Percentiles rank a stretch among this genome's conserved stretches.
phyloP scores from a whole-genome alignment of 2,329 filamentous ascomycete species.

The Elsinoe australis region DNA sequence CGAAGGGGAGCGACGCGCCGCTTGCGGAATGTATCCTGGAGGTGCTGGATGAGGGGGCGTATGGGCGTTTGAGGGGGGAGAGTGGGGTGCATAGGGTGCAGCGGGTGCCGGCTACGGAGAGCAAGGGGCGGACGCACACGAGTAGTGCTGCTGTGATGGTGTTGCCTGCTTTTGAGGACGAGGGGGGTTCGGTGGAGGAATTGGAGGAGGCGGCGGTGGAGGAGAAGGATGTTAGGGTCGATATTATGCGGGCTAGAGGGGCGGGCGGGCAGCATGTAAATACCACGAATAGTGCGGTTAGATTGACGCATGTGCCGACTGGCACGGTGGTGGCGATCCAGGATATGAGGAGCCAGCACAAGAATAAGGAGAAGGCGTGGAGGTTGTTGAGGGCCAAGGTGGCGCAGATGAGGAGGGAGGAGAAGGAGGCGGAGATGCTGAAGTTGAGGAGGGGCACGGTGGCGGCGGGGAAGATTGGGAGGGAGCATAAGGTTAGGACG shows the following conservation, averaged over 20 bases:
- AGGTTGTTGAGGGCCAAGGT: constrained; percentile 71
- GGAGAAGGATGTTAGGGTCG: constrained; percentile 69
- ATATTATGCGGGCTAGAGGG: constrained; percentile 86
- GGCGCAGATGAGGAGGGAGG: constrained; percentile 71
- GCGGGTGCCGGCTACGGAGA: constrained; percentile 84
- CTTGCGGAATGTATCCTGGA: constrained; percentile 85
- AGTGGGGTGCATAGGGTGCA: constrained; percentile 94
- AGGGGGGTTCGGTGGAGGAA: constrained; percentile 49
- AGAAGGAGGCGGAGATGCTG: constrained; percentile 71
- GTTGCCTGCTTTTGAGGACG: constrained; percentile 68
- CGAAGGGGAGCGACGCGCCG: constrained; percentile 55
- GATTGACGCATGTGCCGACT: constrained; percentile 83
- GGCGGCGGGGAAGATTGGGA: constrained; percentile 69
- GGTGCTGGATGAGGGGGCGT: constrained; percentile 67
- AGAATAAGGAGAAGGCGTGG: constrained; percentile 86
- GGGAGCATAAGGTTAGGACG: constrained; percentile 88
- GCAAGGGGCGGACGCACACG: constrained; percentile 84
- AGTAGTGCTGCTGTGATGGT: constrained; percentile 90
- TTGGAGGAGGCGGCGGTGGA: constrained; percentile 89
- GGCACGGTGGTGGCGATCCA: constrained; percentile 85
- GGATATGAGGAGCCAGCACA: constrained; percentile 80
- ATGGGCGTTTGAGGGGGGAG: constrained; percentile 74
- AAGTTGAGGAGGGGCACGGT: constrained; percentile 70
- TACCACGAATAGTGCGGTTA: constrained; percentile 92
- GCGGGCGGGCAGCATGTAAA: constrained; percentile 98